phyloP scores from a whole-genome alignment of 2,329 filamentous ascomycete species.

The Paecilomyces sp. region DNA sequence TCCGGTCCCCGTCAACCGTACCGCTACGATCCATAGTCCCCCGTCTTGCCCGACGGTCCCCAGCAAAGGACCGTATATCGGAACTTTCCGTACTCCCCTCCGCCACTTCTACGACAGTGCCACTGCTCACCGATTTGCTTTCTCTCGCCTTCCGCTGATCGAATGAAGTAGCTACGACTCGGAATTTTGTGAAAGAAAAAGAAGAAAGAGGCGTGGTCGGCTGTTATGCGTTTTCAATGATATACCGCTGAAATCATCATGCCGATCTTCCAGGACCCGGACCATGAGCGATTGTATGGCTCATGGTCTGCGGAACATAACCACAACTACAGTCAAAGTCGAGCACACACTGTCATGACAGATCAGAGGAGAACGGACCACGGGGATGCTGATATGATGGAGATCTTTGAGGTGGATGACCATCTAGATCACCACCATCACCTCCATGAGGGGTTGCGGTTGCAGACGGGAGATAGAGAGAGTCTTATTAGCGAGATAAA shows the following conservation, averaged over 20 bases:
- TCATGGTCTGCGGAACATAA: conserved; percentile 2
- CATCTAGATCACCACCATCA: conserved; percentile 8
- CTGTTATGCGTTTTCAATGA: conserved; percentile 1
- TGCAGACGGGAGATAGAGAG: conserved; percentile 51
- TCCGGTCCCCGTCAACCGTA: background rate
- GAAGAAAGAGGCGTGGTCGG: background rate
- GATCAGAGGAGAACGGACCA: conserved; percentile 4
- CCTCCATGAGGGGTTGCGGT: conserved; percentile 7
- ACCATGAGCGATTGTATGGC: conserved; percentile 18
- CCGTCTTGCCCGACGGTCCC: conserved; percentile 6
- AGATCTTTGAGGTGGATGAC: conserved; percentile 7
- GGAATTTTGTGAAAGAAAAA: background rate
- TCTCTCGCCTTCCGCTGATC: background rate
- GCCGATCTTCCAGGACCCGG: conserved; percentile 21
- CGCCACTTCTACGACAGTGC: conserved; percentile 9
- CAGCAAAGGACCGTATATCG: conserved; percentile 10
- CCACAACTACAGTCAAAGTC: conserved; percentile 2
- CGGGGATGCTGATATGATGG: conserved; percentile 10
- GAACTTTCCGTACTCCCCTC: background rate
- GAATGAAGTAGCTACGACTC: conserved; percentile 10
- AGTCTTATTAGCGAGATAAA: conserved; percentile 83
- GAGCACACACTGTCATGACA: conserved; percentile 6
- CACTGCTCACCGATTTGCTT: conserved; percentile 6
- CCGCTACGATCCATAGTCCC: background rate
- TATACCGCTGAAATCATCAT: conserved; percentile 10